Evolutionary conservation across 2,329 filamentous ascomycete species (phyloP).

Genomic region (Cladophialophora immunda): DNA sequence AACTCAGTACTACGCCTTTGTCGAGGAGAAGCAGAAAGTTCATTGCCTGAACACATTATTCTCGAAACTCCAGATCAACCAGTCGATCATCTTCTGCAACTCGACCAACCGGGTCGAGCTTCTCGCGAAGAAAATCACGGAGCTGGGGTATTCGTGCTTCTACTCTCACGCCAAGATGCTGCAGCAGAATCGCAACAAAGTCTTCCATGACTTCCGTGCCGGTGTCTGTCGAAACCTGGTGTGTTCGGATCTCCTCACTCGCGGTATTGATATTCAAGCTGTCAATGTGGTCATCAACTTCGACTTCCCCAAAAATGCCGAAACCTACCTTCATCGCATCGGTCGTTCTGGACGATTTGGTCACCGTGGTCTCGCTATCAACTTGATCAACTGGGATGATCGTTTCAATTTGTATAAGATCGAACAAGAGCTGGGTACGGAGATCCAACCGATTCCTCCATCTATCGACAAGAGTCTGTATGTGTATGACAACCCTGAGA

Average conservation of each 20-base stretch:
- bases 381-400: slow-evolving; percentile 99
- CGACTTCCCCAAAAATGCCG: slow-evolving; percentile 98
- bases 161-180: slow-evolving; percentile 99
- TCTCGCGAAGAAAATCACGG: slow-evolving; percentile 98
- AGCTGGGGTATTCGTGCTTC: slow-evolving; percentile 98
- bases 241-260: slow-evolving; percentile 95
- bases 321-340: slow-evolving; percentile 98
- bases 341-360: slow-evolving; percentile 97
- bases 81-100: slow-evolving; percentile 99
- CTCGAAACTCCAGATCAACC: slow-evolving; percentile 98
- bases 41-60: slow-evolving; percentile 99
- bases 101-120: slow-evolving; percentile 98
- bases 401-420: slow-evolving; percentile 99
- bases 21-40: slow-evolving; percentile 99
- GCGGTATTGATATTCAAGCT: slow-evolving; percentile 98
- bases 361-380: slow-evolving; percentile 96
- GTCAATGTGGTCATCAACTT: slow-evolving; percentile 99
- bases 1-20: slow-evolving; percentile 98
- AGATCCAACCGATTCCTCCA: slow-evolving; percentile 94
- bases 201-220: slow-evolving; percentile 99
- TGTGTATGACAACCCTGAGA: slow-evolving; percentile 96
- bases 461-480: slow-evolving; percentile 98
- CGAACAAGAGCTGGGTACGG: slow-evolving; percentile 94
- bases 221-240: slow-evolving; percentile 97
- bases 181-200: slow-evolving; percentile 94